Percentiles rank a stretch among this genome's conserved stretches.
Conservation (phyloP, 2,329 filamentous ascomycete species). For the Mollisiaceae sp. region DNA sequence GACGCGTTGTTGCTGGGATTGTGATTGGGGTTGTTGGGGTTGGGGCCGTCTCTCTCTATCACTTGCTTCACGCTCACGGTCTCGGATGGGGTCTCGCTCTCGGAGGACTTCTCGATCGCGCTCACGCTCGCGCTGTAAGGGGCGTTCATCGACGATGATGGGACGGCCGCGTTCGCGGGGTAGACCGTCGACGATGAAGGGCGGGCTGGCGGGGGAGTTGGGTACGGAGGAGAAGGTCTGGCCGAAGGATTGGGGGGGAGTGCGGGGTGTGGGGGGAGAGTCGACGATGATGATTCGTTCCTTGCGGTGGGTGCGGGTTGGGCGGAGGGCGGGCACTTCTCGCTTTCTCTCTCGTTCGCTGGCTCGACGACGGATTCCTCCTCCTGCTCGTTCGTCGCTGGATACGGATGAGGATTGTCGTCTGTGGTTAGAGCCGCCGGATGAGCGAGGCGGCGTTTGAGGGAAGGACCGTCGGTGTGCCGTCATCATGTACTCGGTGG, state of each 20-base stretch:
- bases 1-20: conserved; percentile 18
- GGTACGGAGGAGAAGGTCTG: conserved; percentile 48
- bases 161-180: conserved; percentile 31
- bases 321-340: conserved; percentile 32
- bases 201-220: conserved; percentile 36
- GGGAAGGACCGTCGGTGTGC: conserved; percentile 35
- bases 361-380: conserved; percentile 48
- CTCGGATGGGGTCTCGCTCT: neutral
- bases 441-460: conserved; percentile 38
- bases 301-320: conserved; percentile 41
- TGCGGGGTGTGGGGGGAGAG: conserved; percentile 51
- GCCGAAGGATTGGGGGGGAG: conserved; percentile 51
- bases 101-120: neutral
- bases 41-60: no score
- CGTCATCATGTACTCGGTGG: conserved; percentile 46
- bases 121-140: conserved; percentile 18
- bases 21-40: no score
- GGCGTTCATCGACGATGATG: conserved; percentile 40
- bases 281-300: conserved; percentile 54
- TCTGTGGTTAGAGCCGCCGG: conserved; percentile 35
- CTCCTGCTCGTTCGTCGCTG: conserved; percentile 43
- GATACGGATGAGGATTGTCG: conserved; percentile 39
- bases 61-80: neutral
- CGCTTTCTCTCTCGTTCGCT: conserved; percentile 43
- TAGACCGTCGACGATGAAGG: conserved; percentile 25